Evolutionary conservation across 176 grass and related monocot genomes (phyloP).

Genomic region (Oryza nivara): DNA sequence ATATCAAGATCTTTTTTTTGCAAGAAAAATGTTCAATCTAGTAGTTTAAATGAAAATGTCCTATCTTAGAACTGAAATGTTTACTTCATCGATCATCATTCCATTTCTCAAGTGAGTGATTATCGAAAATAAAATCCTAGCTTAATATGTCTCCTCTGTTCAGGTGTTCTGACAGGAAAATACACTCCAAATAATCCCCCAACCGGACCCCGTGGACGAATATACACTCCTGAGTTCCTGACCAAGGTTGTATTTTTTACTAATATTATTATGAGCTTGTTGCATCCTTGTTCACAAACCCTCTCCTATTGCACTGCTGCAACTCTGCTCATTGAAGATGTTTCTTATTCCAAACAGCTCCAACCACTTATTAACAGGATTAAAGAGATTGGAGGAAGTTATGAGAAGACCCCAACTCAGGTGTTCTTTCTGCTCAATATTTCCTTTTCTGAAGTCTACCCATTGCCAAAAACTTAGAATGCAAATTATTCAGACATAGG

Average conservation of each 20-base stretch:
- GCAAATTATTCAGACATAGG: neutral
- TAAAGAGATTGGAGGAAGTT: conserved; percentile 79
- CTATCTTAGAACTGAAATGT: neutral
- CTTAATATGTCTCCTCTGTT: conserved; percentile 15
- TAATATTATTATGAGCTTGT: neutral
- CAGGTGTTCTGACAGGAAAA: conserved; percentile 57
- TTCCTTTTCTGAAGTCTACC: neutral
- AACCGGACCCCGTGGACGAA: conserved; percentile 36
- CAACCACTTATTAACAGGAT: conserved; percentile 88
- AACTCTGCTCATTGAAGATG: conserved; percentile 16
- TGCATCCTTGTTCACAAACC: neutral
- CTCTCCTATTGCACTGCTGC: neutral
- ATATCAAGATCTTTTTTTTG: neutral
- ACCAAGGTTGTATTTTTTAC: conserved; percentile 28
- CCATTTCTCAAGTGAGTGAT: neutral
- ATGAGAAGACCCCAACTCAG: conserved; percentile 80
- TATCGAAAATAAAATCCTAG: neutral
- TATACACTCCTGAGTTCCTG: conserved; percentile 58
- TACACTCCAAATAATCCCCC: conserved; percentile 54
- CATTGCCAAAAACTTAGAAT: neutral
- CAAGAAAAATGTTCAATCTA: neutral
- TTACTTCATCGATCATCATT: neutral
- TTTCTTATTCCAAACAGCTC: conserved; percentile 55
- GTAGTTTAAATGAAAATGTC: neutral
- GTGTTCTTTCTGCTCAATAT: conserved; percentile 38